phyloP scores from a whole-genome alignment of 192 early-diverging fungal species.

The Dissophora globulifera region DNA sequence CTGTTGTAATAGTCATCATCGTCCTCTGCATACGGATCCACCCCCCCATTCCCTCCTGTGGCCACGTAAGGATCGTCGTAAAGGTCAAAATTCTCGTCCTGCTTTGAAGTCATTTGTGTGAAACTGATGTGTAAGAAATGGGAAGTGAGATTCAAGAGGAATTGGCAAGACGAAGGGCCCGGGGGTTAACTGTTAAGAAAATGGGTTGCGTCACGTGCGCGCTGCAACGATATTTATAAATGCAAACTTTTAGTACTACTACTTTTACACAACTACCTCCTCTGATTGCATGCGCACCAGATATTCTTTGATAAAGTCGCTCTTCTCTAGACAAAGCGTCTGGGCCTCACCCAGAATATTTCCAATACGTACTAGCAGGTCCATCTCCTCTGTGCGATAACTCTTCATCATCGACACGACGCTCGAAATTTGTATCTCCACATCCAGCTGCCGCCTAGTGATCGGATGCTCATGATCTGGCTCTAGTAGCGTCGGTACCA shows the following conservation, averaged over 20 bases:
- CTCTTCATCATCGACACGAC: conserved; percentile 33
- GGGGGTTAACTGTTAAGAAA: no score
- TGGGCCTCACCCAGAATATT: conserved; percentile 30
- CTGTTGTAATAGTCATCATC: conserved; percentile 46
- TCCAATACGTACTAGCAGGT: conserved; percentile 12
- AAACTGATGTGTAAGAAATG: neutral
- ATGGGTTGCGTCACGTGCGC: no score
- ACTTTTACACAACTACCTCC: no score
- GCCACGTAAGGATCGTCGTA: conserved; percentile 50
- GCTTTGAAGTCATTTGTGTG: conserved; percentile 23
- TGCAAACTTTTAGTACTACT: neutral
- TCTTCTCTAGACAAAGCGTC: conserved; percentile 23
- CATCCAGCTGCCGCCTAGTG: conserved; percentile 17
- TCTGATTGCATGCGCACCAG: no score
- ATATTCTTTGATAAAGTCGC: conserved; percentile 24
- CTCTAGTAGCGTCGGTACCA: conserved; percentile 18
- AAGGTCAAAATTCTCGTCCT: conserved; percentile 53
- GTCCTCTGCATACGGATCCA: conserved; percentile 35
- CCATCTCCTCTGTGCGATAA: conserved; percentile 38
- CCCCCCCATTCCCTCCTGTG: conserved; percentile 20
- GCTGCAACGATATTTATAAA: no score
- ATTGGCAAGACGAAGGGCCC: neutral
- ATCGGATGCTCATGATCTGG: conserved; percentile 15
- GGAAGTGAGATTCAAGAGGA: neutral
- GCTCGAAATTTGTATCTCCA: conserved; percentile 13